Evolutionary conservation across 2,329 filamentous ascomycete species (phyloP).

Genomic region (Calonectria henricotiae): DNA sequence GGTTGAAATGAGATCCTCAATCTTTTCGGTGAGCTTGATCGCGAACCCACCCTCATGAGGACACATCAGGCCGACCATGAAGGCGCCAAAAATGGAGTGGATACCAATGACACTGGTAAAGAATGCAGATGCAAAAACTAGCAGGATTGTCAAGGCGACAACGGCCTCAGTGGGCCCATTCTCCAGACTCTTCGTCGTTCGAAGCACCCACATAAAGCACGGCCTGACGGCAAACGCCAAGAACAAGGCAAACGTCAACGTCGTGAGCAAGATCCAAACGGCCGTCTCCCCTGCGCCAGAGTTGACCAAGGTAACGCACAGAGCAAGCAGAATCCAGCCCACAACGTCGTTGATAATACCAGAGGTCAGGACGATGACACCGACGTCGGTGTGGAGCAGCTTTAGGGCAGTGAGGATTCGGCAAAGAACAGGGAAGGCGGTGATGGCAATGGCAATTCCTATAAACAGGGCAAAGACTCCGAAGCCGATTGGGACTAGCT

Average conservation of each 20-base stretch:
- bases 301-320: slow-evolving; percentile 94
- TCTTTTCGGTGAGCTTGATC: slow-evolving; percentile 91
- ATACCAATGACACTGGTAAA: slow-evolving; percentile 91
- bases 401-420: slow-evolving; percentile 93
- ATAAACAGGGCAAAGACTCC: slow-evolving; percentile 79
- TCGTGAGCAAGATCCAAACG: slow-evolving; percentile 85
- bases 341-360: slow-evolving; percentile 89
- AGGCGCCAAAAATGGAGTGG: slow-evolving; percentile 93
- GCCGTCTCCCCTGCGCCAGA: slow-evolving; percentile 86
- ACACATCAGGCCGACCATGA: slow-evolving; percentile 89
- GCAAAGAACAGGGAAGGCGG: slow-evolving; percentile 90
- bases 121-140: slow-evolving; percentile 85
- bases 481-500: slow-evolving; percentile 63
- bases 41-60: slow-evolving; percentile 91
- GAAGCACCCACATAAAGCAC: slow-evolving; percentile 80
- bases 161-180: slow-evolving; percentile 90
- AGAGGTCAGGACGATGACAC: slow-evolving; percentile 88
- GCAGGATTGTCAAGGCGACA: slow-evolving; percentile 84
- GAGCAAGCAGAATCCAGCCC: slow-evolving; percentile 89
- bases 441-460: slow-evolving; percentile 93
- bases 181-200: slow-evolving; percentile 82
- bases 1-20: slow-evolving; percentile 89
- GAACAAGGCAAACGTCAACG: slow-evolving; percentile 83
- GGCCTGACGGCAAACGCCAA: slow-evolving; percentile 83
- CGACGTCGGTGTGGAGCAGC: slow-evolving; percentile 85